Evolutionary conservation across 2,329 filamentous ascomycete genomes (phyloP).

Genomic region (Plectosphaerella plurivora): DNA sequence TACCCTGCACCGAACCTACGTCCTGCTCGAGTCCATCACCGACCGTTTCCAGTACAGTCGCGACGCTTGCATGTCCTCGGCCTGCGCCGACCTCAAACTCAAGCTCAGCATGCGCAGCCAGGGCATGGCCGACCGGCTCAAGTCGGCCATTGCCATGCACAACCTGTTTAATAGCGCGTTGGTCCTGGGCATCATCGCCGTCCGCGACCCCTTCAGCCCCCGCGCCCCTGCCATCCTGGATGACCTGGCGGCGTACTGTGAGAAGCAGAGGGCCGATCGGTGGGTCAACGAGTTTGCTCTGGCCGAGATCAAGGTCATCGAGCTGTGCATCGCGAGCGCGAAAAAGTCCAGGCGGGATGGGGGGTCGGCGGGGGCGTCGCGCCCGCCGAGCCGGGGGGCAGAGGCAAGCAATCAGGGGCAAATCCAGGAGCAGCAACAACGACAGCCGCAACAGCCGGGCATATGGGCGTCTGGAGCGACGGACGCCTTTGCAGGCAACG

Average conservation of each 20-base stretch:
- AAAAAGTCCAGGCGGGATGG: conserved; percentile 6
- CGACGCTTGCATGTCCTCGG: conserved; percentile 33
- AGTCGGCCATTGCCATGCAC: conserved; percentile 27
- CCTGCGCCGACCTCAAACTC: conserved; percentile 33
- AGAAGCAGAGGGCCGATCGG: conserved; percentile 30
- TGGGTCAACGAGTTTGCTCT: conserved; percentile 35
- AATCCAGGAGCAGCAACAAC: not conserved
- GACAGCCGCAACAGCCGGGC: not conserved
- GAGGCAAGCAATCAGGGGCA: not conserved
- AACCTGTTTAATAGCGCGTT: conserved; percentile 37
- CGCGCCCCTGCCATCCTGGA: conserved; percentile 27
- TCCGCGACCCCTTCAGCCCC: conserved; percentile 22
- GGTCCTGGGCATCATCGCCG: conserved; percentile 25
- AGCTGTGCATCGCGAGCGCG: conserved; percentile 29
- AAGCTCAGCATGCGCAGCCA: conserved; percentile 24
- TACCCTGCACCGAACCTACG: conserved; percentile 32
- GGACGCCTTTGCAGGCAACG: not conserved
- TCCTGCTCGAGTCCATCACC: conserved; percentile 33
- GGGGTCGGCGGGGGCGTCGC: not conserved
- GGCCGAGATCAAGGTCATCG: conserved; percentile 35
- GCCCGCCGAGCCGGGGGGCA: not conserved
- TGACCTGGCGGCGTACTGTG: conserved; percentile 34
- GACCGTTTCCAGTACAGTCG: conserved; percentile 31
- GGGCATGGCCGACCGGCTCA: conserved; percentile 25
- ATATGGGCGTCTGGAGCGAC: not conserved